A percentile compares a stretch with the other conserved stretches of the same genome.
These are phyloP conservation scores for Fomitopsis betulina DNA, from an alignment of 1,284 basidiomycete species.

Conservation along the genomic window DNA sequence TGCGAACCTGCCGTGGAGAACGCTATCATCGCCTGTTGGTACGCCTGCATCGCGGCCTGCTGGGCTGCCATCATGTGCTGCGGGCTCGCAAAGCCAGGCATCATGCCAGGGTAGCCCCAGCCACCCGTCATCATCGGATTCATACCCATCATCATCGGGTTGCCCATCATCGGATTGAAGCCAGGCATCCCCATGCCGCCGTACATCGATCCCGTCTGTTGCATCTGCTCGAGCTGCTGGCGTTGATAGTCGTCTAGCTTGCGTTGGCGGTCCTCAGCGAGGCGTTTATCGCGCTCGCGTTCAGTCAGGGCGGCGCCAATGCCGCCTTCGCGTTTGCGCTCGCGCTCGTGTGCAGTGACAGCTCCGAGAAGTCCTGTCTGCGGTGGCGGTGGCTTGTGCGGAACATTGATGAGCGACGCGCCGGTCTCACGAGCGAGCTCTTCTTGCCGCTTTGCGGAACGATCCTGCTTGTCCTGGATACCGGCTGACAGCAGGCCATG, in stretches of 20 bases:
- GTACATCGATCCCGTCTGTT: slow-evolving; percentile 70
- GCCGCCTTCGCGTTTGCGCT: slow-evolving; percentile 91
- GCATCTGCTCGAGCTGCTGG: slow-evolving; percentile 85
- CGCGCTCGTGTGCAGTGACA: slow-evolving; percentile 92
- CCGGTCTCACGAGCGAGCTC: slow-evolving; percentile 89
- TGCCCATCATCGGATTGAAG: slow-evolving; percentile 56
- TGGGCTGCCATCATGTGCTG: slow-evolving; percentile 91
- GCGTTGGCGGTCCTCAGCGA: slow-evolving; percentile 89
- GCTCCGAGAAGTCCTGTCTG: slow-evolving; percentile 95
- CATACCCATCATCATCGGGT: slow-evolving; percentile 51
- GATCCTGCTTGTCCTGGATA: slow-evolving; percentile 91
- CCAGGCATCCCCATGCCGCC: slow-evolving; percentile 37
- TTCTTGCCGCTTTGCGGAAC: slow-evolving; percentile 93
- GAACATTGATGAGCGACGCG: slow-evolving; percentile 88
- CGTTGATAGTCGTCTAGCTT: slow-evolving; percentile 88
- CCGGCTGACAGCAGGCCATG: slow-evolving; percentile 94
- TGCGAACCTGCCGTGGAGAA: slow-evolving; percentile 80
- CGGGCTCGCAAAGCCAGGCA: slow-evolving; percentile 60
- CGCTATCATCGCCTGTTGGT: slow-evolving; percentile 87
- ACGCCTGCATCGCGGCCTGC: slow-evolving; percentile 84
- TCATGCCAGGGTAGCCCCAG: slow-evolving; percentile 58
- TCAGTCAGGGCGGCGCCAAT: slow-evolving; percentile 93
- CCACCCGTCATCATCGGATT: slow-evolving; percentile 42
- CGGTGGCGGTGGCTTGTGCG: slow-evolving; percentile 90
- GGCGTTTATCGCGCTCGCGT: slow-evolving; percentile 86